Percentiles rank a stretch among this genome's conserved stretches.
phyloP scores from a whole-genome alignment of 345 rosid species.

The thale cress (Arabidopsis thaliana) region DNA sequence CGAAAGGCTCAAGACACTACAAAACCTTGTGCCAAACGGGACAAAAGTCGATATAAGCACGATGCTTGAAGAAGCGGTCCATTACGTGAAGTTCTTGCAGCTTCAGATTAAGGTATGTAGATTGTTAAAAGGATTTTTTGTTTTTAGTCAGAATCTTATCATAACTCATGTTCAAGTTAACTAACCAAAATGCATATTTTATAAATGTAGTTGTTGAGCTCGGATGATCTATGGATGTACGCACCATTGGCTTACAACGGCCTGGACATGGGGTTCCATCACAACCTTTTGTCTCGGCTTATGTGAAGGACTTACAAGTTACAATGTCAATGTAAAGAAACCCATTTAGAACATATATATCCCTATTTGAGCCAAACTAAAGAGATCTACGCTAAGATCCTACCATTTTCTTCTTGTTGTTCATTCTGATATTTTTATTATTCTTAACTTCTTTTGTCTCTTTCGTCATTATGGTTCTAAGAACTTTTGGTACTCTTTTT shows the following conservation, averaged over 20 bases:
- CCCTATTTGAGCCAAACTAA: constrained; percentile 13
- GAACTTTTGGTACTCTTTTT: constrained; percentile 16
- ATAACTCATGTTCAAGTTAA: background rate
- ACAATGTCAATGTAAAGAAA: constrained; percentile 33
- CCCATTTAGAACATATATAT: constrained; percentile 36
- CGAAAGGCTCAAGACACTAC: constrained; percentile 73
- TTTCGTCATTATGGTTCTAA: constrained; percentile 36
- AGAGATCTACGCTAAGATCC: constrained; percentile 32
- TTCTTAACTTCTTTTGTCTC: constrained; percentile 29
- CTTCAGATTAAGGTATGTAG: constrained; percentile 77
- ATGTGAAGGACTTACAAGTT: constrained; percentile 34
- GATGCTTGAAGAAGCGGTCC: constrained; percentile 95
- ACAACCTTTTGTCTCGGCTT: constrained; percentile 57
- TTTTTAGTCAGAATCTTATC: no score
- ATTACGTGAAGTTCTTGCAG: constrained; percentile 87
- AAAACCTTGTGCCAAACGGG: constrained; percentile 91
- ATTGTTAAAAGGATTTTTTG: background rate
- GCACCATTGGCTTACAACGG: constrained; percentile 96
- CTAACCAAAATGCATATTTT: constrained; percentile 18
- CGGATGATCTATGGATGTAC: constrained; percentile 96
- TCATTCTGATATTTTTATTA: constrained; percentile 16
- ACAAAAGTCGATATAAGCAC: constrained; percentile 94
- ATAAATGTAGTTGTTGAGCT: constrained; percentile 77
- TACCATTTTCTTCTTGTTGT: constrained; percentile 20
- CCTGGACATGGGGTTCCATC: constrained; percentile 74